phyloP scores from a whole-genome alignment of 192 early-diverging fungal genomes.

The Backusella psychrophila region DNA sequence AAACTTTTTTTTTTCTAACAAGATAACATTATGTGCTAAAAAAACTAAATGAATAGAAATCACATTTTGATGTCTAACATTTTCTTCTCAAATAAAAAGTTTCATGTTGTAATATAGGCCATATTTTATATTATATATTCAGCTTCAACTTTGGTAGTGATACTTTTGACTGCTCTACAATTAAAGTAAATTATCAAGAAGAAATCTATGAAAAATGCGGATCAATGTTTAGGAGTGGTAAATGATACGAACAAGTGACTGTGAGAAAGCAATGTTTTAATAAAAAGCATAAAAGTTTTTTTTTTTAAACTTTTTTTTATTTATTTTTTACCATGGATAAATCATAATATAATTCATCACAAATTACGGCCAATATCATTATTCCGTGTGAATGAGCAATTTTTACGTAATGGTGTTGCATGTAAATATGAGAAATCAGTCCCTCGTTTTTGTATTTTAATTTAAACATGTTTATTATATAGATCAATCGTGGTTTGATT shows the following conservation, averaged over 20 bases:
- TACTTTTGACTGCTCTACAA: too few relatives aligned
- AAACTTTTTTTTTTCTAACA: too few relatives aligned
- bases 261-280: not conserved
- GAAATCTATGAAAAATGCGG: not conserved
- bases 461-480: not conserved
- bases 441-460: not conserved
- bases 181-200: not conserved
- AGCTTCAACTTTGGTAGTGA: too few relatives aligned
- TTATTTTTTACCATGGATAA: not conserved
- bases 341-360: not conserved
- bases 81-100: too few relatives aligned
- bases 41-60: too few relatives aligned
- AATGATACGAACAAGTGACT: not conserved
- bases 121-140: too few relatives aligned
- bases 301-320: not conserved
- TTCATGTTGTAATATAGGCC: too few relatives aligned
- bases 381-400: not conserved
- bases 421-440: not conserved
- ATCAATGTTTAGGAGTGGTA: not conserved
- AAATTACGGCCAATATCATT: too few relatives aligned
- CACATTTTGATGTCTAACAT: too few relatives aligned
- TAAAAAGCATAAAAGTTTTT: not conserved
- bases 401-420: not conserved
- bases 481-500: not conserved
- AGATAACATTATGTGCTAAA: too few relatives aligned